Evolutionary conservation across 228 moss, liverwort and hornwort species (phyloP).

Genomic region (Sphagnum fallax): DNA sequence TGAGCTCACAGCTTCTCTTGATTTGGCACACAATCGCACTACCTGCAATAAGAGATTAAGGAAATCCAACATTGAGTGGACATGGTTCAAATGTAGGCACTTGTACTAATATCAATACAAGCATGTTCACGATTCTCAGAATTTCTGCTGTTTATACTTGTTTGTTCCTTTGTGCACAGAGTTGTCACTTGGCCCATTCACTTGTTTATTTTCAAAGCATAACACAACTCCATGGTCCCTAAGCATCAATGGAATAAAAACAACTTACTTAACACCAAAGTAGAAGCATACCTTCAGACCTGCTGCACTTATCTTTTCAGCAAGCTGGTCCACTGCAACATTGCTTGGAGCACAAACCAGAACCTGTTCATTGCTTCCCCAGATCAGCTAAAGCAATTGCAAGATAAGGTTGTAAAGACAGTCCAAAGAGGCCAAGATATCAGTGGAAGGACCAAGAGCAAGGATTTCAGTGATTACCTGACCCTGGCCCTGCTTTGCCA

Average conservation of each 20-base stretch:
- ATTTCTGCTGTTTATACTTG: too few relatives aligned
- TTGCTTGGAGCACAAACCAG: conserved; percentile 70
- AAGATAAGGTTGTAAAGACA: neutral
- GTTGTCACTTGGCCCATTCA: too few relatives aligned
- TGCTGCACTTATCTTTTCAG: conserved; percentile 64
- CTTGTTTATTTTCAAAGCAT: too few relatives aligned
- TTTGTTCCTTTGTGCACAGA: too few relatives aligned
- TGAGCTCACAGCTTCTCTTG: conserved; percentile 96
- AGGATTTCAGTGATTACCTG: conserved; percentile 23
- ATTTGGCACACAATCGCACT: conserved; percentile 89
- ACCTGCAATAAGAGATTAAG: conserved; percentile 36
- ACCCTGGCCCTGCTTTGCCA: conserved; percentile 61
- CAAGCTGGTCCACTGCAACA: conserved; percentile 64
- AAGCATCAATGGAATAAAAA: too few relatives aligned
- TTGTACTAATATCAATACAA: too few relatives aligned
- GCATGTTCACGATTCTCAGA: too few relatives aligned
- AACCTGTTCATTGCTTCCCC: conserved; percentile 17
- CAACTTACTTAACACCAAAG: too few relatives aligned
- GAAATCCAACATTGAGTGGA: neutral
- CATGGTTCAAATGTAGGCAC: too few relatives aligned
- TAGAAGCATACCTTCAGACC: conserved; percentile 39
- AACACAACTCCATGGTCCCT: too few relatives aligned
- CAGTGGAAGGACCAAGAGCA: neutral
- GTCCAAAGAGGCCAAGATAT: neutral
- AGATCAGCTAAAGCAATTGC: neutral